A percentile compares a stretch with the other conserved stretches of the same genome.
Conservation (phyloP, 2,329 filamentous ascomycete species). For the Fusarium avenaceum region DNA sequence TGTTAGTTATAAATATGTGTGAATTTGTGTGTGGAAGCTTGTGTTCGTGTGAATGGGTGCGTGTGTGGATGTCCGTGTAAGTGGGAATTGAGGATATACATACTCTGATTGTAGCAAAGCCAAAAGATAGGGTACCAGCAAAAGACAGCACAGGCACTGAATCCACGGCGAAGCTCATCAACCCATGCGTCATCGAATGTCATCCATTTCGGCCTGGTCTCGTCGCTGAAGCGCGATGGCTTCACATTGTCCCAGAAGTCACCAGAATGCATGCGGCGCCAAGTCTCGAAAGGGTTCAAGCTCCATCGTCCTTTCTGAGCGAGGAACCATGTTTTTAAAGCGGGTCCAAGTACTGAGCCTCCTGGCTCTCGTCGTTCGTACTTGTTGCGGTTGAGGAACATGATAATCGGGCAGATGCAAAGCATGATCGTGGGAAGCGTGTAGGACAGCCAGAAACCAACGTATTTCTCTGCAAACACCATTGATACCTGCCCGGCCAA, state of each 20-base stretch:
- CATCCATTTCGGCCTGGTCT: slow-evolving; percentile 75
- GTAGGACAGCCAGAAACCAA: slow-evolving; percentile 81
- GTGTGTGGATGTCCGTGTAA: not conserved
- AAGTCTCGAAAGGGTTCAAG: slow-evolving; percentile 72
- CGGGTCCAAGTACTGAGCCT: slow-evolving; percentile 77
- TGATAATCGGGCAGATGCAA: slow-evolving; percentile 71
- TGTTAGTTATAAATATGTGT: too few relatives aligned
- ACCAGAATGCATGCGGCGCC: slow-evolving; percentile 68
- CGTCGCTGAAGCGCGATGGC: slow-evolving; percentile 71
- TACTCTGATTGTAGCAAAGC: slow-evolving; percentile 63
- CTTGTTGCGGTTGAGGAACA: slow-evolving; percentile 68
- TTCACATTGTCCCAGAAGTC: slow-evolving; percentile 78
- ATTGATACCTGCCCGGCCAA: slow-evolving; percentile 73
- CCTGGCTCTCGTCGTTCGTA: slow-evolving; percentile 72
- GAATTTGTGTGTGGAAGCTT: not conserved
- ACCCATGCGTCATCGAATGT: slow-evolving; percentile 85
- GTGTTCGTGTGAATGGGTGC: not conserved
- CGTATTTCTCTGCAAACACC: slow-evolving; percentile 80
- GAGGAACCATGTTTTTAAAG: slow-evolving; percentile 70
- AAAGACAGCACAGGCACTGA: slow-evolving; percentile 77
- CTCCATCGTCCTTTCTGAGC: slow-evolving; percentile 79
- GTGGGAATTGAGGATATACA: slow-evolving; percentile 19
- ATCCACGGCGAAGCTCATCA: slow-evolving; percentile 77
- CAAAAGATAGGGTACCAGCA: slow-evolving; percentile 75
- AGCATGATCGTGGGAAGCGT: slow-evolving; percentile 77